These are phyloP conservation scores for Fusarium foetens DNA, from an alignment of 2,329 filamentous ascomycete species.

Conservation along the genomic window DNA sequence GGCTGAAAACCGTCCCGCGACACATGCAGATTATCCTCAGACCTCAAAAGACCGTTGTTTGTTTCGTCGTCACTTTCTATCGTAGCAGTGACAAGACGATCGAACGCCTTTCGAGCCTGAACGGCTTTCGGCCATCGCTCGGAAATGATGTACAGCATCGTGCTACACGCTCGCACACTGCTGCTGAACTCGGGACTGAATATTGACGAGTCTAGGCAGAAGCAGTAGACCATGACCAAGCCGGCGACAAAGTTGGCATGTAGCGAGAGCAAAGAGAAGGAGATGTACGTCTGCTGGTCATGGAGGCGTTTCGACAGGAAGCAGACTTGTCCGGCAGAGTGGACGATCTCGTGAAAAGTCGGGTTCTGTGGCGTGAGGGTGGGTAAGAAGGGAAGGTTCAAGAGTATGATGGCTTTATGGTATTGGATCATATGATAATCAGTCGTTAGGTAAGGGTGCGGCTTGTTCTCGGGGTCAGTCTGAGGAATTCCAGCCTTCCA, in stretches of 20 bases:
- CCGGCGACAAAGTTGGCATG: not conserved
- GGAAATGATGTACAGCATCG: not conserved
- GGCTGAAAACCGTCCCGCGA: not conserved
- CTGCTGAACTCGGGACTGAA: constrained; percentile 2
- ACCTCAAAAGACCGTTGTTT: fast-evolving
- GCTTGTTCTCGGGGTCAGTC: not conserved
- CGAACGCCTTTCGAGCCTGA: not conserved
- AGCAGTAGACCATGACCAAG: not conserved
- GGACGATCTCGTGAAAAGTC: not conserved
- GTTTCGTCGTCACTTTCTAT: not conserved
- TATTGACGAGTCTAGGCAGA: not conserved
- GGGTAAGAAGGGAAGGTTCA: not conserved
- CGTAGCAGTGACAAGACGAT: not conserved
- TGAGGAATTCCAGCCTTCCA: not conserved
- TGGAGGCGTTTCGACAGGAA: not conserved
- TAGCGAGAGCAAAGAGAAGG: not conserved
- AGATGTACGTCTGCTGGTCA: not conserved
- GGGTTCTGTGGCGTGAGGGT: not conserved
- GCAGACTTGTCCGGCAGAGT: not conserved
- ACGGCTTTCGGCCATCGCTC: not conserved
- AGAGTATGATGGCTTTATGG: not conserved
- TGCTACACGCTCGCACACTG: not conserved
- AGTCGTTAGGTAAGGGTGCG: not conserved
- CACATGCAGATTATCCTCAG: not conserved
- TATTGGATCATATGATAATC: constrained; percentile 1